Base-by-base conservation (phyloP, 495 filamentous ascomycete species). In the Cairneyella variabilis region DNA sequence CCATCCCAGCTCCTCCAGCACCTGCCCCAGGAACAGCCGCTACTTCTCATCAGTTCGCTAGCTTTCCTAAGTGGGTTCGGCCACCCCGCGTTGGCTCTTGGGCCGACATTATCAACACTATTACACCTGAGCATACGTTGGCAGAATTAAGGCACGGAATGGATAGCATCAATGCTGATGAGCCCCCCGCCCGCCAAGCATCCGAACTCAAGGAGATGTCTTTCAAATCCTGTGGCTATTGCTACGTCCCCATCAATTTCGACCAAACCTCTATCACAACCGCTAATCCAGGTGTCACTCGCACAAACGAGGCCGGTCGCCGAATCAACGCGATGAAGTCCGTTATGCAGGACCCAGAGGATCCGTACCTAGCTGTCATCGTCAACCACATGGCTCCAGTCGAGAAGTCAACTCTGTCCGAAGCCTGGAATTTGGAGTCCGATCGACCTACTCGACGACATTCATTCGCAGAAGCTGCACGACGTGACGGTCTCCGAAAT, bases 171-270 rank as follows among this genome's bases (percentile, higher is more conserved):
- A 26, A 9, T 39, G 51, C 48, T 4, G n/a, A 21, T 6, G 54
- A 56, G 30, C 57, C 58, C 18, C 9, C 17, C 16, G 3, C 26
- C 8, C 38, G 39, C 7, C 12, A 52, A 14, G 41, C 52, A 40
- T 42, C 53, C 30, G 16, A 7, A 21, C 52, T 78, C 10, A 54
- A 48, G 12, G 62, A 56, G 18, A 30, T 76, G 8, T 43, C 48
- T 3, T 74, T 77, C 64, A 64, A 62, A 21, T 75, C 72, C 18
- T 77, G 74, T 54, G 75, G 74, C 16, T 76, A 77, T 46, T 63
- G 74, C 6, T 32, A 45, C 12, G 48, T 76, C 5, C 60, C 49
- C 7, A 30, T 62, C 11, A 56, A 61, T 30, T 60, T 64, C 26
- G 56, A 64, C 40, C 62, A 64, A 34, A 26, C 28, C 1, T 12